These are phyloP conservation scores for Magnolia kwangsiensis DNA, from an alignment of 164 flowering plant species.

Conservation along the genomic window DNA sequence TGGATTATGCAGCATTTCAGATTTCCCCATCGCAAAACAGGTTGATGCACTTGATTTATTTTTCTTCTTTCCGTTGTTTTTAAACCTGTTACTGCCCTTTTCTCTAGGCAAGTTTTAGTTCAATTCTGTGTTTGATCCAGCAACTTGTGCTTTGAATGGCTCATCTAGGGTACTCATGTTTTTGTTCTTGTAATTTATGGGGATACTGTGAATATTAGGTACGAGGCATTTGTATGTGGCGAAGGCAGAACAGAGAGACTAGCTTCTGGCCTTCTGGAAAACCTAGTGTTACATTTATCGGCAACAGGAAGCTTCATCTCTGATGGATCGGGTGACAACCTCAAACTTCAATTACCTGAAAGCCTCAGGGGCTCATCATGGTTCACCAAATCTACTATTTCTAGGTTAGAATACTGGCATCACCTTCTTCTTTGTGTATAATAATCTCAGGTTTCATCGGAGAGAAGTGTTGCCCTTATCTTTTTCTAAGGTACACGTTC, in stretches of 20 bases:
- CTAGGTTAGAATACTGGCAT: constrained; percentile 40
- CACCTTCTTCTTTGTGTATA: background rate
- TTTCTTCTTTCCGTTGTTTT: background rate
- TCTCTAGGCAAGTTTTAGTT: background rate
- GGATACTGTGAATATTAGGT: constrained; percentile 34
- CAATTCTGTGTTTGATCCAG: background rate
- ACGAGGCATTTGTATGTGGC: constrained; percentile 48
- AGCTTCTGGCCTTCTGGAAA: constrained; percentile 53
- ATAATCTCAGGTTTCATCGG: background rate
- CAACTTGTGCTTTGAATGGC: background rate
- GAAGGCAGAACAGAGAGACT: constrained; percentile 43
- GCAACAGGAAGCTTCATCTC: constrained; percentile 27
- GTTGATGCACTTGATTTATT: constrained; percentile 19
- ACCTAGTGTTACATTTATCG: constrained; percentile 47
- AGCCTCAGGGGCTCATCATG: constrained; percentile 40
- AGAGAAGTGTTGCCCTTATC: background rate
- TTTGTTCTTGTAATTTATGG: background rate
- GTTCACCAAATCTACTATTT: constrained; percentile 72
- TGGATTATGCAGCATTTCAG: constrained; percentile 56
- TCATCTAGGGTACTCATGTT: background rate
- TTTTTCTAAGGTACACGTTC: background rate
- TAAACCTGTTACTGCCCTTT: background rate
- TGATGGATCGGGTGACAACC: constrained; percentile 37
- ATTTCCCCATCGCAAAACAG: constrained; percentile 48
- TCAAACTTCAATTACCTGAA: constrained; percentile 48